A percentile compares a stretch with the other conserved stretches of the same genome.
Evolutionary conservation across 257 asterid genomes (phyloP).

Genomic region (Salvia miltiorrhiza): DNA sequence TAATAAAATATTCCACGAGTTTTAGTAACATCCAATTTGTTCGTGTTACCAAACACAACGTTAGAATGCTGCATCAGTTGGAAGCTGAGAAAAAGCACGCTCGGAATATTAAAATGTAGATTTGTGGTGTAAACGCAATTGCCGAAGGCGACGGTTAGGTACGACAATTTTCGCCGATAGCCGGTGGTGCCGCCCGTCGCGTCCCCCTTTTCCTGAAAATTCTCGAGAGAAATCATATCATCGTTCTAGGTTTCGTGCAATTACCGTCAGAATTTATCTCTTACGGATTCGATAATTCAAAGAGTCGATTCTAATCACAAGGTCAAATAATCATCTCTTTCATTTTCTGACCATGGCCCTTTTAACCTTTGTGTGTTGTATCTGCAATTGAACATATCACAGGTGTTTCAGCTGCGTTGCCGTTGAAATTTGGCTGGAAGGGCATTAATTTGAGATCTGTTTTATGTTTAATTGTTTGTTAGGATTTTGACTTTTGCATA

Average conservation of each 20-base stretch:
- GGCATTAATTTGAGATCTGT: conserved; percentile 10
- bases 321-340: conserved; percentile 10
- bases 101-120: not conserved
- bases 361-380: not conserved
- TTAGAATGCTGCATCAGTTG: too few species aligned
- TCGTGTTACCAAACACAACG: too few species aligned
- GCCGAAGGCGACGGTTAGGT: conserved; percentile 26
- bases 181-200: conserved; percentile 31
- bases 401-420: conserved; percentile 5
- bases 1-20: too few species aligned
- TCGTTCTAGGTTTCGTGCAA: conserved; percentile 11
- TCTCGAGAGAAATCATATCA: not conserved
- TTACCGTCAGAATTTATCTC: not conserved
- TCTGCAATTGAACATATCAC: not conserved
- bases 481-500: conserved; percentile 3
- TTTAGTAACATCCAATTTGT: too few species aligned
- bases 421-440: not conserved
- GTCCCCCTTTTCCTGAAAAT: not conserved
- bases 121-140: conserved; percentile 26
- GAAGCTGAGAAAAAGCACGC: not conserved
- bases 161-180: conserved; percentile 18
- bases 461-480: conserved; percentile 1
- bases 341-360: not conserved
- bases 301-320: conserved; percentile 18
- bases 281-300: conserved; percentile 15